phyloP scores from a whole-genome alignment of 805 yeast genomes.

The Teunomyces kruisii region DNA sequence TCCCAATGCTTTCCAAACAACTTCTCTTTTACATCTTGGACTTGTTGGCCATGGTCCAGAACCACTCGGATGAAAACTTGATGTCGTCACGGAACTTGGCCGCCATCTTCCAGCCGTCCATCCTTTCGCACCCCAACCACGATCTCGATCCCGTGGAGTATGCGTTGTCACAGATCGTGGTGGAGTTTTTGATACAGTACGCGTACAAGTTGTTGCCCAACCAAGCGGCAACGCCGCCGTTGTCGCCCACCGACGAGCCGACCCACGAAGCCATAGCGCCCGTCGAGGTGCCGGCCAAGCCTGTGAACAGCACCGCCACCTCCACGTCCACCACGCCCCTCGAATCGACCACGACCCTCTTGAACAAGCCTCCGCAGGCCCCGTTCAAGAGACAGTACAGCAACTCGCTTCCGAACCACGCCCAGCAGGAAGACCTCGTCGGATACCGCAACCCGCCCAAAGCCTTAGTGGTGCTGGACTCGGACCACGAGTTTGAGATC shows the following conservation, averaged over 20 bases:
- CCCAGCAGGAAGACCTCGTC: slow-evolving; percentile 21
- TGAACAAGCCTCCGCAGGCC: slow-evolving; percentile 12
- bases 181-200: slow-evolving; percentile 86
- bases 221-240: slow-evolving; percentile 19
- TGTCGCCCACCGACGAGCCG: not conserved
- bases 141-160: slow-evolving; percentile 92
- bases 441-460: not conserved
- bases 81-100: slow-evolving; percentile 95
- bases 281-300: not conserved
- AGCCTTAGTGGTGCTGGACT: slow-evolving; percentile 33
- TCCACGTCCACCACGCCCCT: slow-evolving; percentile 17
- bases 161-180: slow-evolving; percentile 79
- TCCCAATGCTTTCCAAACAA: slow-evolving; percentile 81
- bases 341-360: slow-evolving; percentile 7
- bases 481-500: slow-evolving; percentile 39
- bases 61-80: slow-evolving; percentile 70
- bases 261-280: slow-evolving; percentile 1
- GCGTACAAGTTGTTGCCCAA: slow-evolving; percentile 74
- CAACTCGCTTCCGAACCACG: slow-evolving; percentile 31
- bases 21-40: slow-evolving; percentile 84
- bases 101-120: slow-evolving; percentile 96
- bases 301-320: slow-evolving; percentile 9
- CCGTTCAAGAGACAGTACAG: slow-evolving; percentile 29
- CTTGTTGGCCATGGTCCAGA: slow-evolving; percentile 79
- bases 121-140: slow-evolving; percentile 87